A percentile compares a stretch with the other conserved stretches of the same genome.
phyloP scores from a whole-genome alignment of 192 early-diverging fungal genomes.

The Globomyces pollinis-pini region DNA sequence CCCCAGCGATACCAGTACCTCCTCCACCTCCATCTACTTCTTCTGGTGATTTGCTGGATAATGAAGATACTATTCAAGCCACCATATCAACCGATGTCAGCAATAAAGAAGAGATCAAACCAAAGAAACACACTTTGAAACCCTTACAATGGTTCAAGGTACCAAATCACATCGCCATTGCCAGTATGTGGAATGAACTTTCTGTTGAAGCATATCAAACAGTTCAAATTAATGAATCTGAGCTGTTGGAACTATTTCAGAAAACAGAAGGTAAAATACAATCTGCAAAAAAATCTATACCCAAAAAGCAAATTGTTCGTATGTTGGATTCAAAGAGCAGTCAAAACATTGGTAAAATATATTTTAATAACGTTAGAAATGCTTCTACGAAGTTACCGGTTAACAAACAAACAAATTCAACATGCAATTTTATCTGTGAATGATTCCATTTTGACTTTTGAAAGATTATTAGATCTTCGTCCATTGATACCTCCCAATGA shows the following conservation, averaged over 20 bases:
- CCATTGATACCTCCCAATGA: conserved; percentile 31
- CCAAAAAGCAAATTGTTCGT: conserved; percentile 16
- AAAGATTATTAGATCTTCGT: conserved; percentile 20
- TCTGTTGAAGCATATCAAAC: conserved; percentile 25
- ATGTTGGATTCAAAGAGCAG: conserved; percentile 29
- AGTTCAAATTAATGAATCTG: conserved; percentile 22
- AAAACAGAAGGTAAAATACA: conserved; percentile 11
- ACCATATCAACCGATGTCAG: neutral
- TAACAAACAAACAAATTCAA: conserved; percentile 23
- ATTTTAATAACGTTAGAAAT: no score
- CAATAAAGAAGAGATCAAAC: neutral
- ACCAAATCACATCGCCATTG: conserved; percentile 11
- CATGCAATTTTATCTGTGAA: conserved; percentile 31
- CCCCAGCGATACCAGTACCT: neutral
- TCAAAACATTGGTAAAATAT: conserved; percentile 35
- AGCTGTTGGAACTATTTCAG: conserved; percentile 27
- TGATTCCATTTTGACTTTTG: conserved; percentile 26
- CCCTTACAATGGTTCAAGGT: conserved; percentile 42
- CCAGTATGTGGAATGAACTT: conserved; percentile 35
- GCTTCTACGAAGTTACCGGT: conserved; percentile 21
- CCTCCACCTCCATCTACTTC: conserved; percentile 7
- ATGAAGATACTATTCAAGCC: no score
- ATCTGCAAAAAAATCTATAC: neutral
- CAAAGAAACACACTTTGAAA: conserved; percentile 18
- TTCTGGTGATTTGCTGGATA: no score